phyloP scores from a whole-genome alignment of 192 early-diverging fungal species.

The Paraglomus occultum region DNA sequence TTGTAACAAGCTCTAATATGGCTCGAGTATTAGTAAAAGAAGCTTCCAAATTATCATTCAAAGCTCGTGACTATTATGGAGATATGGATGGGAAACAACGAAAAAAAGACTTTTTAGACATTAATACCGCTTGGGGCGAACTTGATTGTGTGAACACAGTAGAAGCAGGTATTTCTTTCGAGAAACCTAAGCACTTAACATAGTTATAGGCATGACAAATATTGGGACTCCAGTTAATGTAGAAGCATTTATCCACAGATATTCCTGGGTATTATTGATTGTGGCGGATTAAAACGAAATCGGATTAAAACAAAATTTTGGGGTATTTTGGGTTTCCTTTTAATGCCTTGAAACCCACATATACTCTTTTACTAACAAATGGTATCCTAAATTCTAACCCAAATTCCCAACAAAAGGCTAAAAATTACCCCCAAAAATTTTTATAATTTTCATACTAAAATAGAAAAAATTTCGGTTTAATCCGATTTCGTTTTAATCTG shows the following conservation, averaged over 20 bases:
- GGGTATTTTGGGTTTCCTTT: too few relatives aligned
- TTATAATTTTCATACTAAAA: too few relatives aligned
- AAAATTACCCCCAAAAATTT: too few relatives aligned
- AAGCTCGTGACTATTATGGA: slow-evolving; percentile 5
- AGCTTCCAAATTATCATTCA: slow-evolving; percentile 9
- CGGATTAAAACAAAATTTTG: too few relatives aligned
- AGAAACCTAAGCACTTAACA: slow-evolving; percentile 3
- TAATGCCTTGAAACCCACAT: too few relatives aligned
- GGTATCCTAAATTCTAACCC: too few relatives aligned
- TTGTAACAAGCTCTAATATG: slow-evolving; percentile 3
- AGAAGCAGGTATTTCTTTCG: slow-evolving; percentile 1
- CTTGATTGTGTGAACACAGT: slow-evolving; percentile 3
- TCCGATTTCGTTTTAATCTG: too few relatives aligned
- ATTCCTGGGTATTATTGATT: slow-evolving; percentile 9
- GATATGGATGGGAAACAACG: slow-evolving; percentile 14
- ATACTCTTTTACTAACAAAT: too few relatives aligned
- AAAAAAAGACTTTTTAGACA: slow-evolving; percentile 16
- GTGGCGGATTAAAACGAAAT: too few relatives aligned
- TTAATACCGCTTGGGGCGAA: slow-evolving; percentile 3
- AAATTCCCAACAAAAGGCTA: too few relatives aligned
- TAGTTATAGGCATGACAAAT: slow-evolving; percentile 4
- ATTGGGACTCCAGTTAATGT: slow-evolving; percentile 20
- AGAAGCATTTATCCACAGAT: slow-evolving; percentile 26
- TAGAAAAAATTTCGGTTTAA: too few relatives aligned
- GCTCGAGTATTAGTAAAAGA: slow-evolving; percentile 22